Base-by-base conservation (phyloP, 345 rosid species). In the Ceriops zippeliana region DNA sequence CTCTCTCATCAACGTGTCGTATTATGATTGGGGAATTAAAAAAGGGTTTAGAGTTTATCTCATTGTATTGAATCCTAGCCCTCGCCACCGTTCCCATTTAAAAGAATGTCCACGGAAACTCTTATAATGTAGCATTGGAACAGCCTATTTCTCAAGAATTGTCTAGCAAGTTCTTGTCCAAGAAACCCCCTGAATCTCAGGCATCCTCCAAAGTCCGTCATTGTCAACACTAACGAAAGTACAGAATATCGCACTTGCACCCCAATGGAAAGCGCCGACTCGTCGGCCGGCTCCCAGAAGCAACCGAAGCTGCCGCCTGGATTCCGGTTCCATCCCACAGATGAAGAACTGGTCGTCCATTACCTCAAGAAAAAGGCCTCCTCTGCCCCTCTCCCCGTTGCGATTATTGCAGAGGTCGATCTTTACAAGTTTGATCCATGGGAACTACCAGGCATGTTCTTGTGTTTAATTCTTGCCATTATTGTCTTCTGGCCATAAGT, bases 401-500 rank as follows among this genome's bases (percentile, higher is more conserved):
- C 80, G 11, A 77, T 77, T 19, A 77, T 77, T 1, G 76, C 80
- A 2, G 80, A 77, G 34, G 73, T 77, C 24, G 80, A 77, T 68
- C 80, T 77, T 6, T 77, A 77, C 73, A 77, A 77, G 69, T 77
- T 72, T 35, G 80, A 77, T 63, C 80, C 80, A 4, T 77, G 80
- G 76, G 80, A 77, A 53, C 61, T 77, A 63, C 80, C 80, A 51
- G 80, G 80, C 67, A 13, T 21, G 31, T 52, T 1, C 37, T 34
- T 34, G 37, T 1, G 37, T 34, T 7, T 34, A 34, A 34, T 34
- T 34, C 37, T 34, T 34, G 2, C 37, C 8, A 34, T 34, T 5
- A 1, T 34, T 10, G 5, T 30, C 15, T 38, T 7, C 13, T 21
- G 58, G 21, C 5, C 7, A 7, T 54, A 54, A n/a, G 58, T 38